These are phyloP conservation scores for Pseudisothecium myosuroides DNA, from an alignment of 225 moss, liverwort and hornwort species.

Conservation along the genomic window DNA sequence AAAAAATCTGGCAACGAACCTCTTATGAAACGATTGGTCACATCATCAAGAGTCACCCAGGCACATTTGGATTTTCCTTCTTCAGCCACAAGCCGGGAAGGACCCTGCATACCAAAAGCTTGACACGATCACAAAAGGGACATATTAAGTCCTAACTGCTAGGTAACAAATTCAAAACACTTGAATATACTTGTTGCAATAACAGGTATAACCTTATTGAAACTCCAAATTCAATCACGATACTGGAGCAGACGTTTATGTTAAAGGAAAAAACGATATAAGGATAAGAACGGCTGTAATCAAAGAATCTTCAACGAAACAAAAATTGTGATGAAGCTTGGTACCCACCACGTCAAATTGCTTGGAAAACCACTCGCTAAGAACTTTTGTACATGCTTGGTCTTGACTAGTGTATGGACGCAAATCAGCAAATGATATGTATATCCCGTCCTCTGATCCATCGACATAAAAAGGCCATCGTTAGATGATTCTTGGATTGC, in stretches of 20 bases:
- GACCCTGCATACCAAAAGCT: conserved; percentile 43
- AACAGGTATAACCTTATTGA: neutral
- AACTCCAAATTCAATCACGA: neutral
- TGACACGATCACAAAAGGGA: neutral
- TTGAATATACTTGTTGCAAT: neutral
- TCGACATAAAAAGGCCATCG: neutral
- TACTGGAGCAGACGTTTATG: neutral
- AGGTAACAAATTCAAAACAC: neutral
- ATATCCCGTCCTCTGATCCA: conserved; percentile 60
- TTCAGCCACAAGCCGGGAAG: conserved; percentile 90
- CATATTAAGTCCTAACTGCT: neutral
- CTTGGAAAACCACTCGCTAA: conserved; percentile 87
- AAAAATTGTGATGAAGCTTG: neutral
- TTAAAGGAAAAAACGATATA: neutral
- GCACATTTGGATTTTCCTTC: conserved; percentile 82
- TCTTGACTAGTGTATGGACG: conserved; percentile 78
- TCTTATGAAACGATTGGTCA: conserved; percentile 49
- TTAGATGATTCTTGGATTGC: neutral
- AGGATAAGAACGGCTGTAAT: neutral
- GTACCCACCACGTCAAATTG: conserved; percentile 74
- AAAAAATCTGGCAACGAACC: conserved; percentile 17
- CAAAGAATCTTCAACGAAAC: neutral
- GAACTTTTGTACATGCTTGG: conserved; percentile 72
- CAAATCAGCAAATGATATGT: conserved; percentile 85
- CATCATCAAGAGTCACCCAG: conserved; percentile 76